Base-by-base conservation (phyloP, 2,329 filamentous ascomycete species). In the Trichoderma guizhouense region DNA sequence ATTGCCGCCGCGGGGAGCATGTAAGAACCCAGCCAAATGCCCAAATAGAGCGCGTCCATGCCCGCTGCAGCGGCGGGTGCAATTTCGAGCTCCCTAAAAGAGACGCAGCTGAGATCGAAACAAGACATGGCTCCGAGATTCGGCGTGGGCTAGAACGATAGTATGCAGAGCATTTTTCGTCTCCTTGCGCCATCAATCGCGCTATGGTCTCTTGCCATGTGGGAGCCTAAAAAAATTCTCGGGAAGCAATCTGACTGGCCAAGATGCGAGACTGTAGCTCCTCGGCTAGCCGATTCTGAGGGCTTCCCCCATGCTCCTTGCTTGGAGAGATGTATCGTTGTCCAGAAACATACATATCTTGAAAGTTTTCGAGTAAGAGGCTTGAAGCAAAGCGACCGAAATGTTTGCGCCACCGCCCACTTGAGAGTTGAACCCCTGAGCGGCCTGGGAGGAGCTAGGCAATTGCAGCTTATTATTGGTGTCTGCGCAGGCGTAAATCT, bases 241-340 rank as follows among this genome's bases (percentile, higher is more conserved):
- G 70, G 70, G 64, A 68, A 60, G 63, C 36, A 3, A 57, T 53
- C 18, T 72, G 43, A 72, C 53, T 72, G 70, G 70, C 32, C 43
- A 57, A 57, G 70, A 57, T 72, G 70, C 70, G 70, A 72, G 69
- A 66, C 30, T 65, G 51, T 55, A 64, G 43, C 55, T 69, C 55
- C 28, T 47, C 55, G 55, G 26, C 66, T 69, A 69, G 36, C 57
- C 57, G 32, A 15, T 51, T 61, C 47, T 34, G 66, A 69, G 36
- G 34, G 15, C 64, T 12, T 53, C 24, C 26, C 51, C 28, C 36
- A 47, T 69, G 53, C 65, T 55, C 64, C 30, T n/a, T 57, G n/a
- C 53, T 30, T 30, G 26, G 14, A 18, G 7, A 47, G 7, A 53
- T 58, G 65, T 15, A 55, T 51, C 39, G 26, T 26, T 32, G 47